Conservation (phyloP, 345 rosid species). For the Syzygium jambos region DNA sequence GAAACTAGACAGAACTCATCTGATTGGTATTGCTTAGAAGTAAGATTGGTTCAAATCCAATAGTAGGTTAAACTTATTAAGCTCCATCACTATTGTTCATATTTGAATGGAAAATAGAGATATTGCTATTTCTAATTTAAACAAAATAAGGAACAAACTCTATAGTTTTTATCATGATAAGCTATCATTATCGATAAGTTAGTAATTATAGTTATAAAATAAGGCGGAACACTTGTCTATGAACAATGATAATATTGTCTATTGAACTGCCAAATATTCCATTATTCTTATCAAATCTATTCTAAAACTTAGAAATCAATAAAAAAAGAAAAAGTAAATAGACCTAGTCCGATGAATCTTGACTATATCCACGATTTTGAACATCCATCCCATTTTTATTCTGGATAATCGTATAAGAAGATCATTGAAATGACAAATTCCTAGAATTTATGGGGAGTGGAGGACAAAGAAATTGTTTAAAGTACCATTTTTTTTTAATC, state of each 20-base stretch:
- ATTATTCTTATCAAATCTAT: neutral
- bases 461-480: neutral
- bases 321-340: neutral
- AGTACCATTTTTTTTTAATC: too few species aligned
- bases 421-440: neutral
- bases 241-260: neutral
- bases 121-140: neutral
- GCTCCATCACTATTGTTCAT: neutral
- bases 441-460: neutral
- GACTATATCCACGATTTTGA: neutral
- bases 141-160: neutral
- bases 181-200: neutral
- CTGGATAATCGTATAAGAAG: neutral
- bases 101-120: too few species aligned
- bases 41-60: neutral
- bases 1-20: neutral
- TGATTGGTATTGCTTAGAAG: neutral
- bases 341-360: neutral
- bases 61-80: neutral
- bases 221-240: neutral
- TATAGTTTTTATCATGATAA: neutral
- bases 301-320: neutral
- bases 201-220: neutral
- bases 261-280: neutral
- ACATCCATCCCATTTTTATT: neutral